Evolutionary conservation across 805 yeast genomes (phyloP).

Genomic region (Spathaspora boniae): DNA sequence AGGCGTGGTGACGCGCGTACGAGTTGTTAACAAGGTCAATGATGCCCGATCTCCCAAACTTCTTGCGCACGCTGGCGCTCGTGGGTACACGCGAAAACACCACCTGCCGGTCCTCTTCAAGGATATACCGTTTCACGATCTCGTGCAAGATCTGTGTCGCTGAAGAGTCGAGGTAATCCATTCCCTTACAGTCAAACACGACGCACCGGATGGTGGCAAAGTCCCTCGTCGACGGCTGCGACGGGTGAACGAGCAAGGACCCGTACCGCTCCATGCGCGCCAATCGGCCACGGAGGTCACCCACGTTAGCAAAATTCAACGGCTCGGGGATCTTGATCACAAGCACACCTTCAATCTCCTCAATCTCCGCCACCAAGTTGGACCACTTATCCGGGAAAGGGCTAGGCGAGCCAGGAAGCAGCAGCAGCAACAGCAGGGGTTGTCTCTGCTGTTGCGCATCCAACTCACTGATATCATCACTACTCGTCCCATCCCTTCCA

Average conservation of each 20-base stretch:
- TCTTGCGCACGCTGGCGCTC: conserved; percentile 41
- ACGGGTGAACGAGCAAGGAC: conserved; percentile 72
- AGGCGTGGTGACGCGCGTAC: too few relatives aligned
- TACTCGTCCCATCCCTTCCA: conserved; percentile 17
- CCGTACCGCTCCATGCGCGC: conserved; percentile 75
- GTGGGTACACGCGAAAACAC: conserved; percentile 60
- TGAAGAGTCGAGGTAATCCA: conserved; percentile 75
- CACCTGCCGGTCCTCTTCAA: conserved; percentile 51
- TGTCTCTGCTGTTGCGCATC: background rate
- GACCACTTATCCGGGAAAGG: conserved; percentile 8
- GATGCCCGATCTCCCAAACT: conserved; percentile 57
- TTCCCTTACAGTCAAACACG: conserved; percentile 77
- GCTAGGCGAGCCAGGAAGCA: conserved; percentile 1
- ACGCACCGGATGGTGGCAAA: conserved; percentile 47
- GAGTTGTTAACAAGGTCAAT: conserved; percentile 20
- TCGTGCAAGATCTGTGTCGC: conserved; percentile 72
- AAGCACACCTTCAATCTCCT: conserved; percentile 65
- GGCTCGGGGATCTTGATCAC: conserved; percentile 86
- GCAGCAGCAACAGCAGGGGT: too few relatives aligned
- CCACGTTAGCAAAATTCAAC: conserved; percentile 79
- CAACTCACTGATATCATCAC: conserved; percentile 2
- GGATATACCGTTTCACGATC: conserved; percentile 51
- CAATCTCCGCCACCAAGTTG: conserved; percentile 26
- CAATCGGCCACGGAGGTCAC: conserved; percentile 66
- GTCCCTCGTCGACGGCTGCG: conserved; percentile 51